These are phyloP conservation scores for Tolypocladium cylindrosporum DNA, from an alignment of 2,329 filamentous ascomycete species.

Conservation along the genomic window DNA sequence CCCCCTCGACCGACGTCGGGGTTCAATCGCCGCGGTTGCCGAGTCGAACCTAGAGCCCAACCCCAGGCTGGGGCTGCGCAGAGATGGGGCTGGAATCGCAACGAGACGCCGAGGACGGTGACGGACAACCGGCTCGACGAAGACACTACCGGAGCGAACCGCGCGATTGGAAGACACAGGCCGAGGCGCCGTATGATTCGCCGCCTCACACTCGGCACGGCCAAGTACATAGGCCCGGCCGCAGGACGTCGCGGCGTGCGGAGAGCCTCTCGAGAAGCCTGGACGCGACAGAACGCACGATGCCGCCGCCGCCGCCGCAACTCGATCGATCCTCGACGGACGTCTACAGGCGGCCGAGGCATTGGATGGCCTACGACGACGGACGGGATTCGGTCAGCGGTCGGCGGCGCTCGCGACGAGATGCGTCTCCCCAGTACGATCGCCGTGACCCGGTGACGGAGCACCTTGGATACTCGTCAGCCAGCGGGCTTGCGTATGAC, in stretches of 20 bases:
- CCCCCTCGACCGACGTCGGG: conserved; percentile 8
- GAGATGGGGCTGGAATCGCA: conserved; percentile 21
- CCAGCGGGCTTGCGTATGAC: conserved; percentile 1
- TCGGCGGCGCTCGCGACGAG: conserved; percentile 7
- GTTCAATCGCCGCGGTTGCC: conserved; percentile 1
- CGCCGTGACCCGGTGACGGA: neutral
- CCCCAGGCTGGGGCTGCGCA: conserved; percentile 10
- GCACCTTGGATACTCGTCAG: conserved; percentile 2
- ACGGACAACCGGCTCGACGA: conserved; percentile 15
- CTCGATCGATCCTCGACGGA: conserved; percentile 18
- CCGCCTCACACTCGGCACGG: conserved; percentile 16
- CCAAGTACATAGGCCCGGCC: conserved; percentile 21
- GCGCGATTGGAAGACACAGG: conserved; percentile 7
- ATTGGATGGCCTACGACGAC: conserved; percentile 15
- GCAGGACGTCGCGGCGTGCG: conserved; percentile 16
- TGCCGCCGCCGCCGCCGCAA: conserved; percentile 17
- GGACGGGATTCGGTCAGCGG: neutral
- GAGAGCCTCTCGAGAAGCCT: conserved; percentile 14
- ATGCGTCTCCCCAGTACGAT: conserved; percentile 6
- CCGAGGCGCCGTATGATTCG: conserved; percentile 12
- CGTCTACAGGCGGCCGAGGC: conserved; percentile 17
- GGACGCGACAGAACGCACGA: conserved; percentile 17
- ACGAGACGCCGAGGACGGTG: conserved; percentile 18
- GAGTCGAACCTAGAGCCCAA: conserved; percentile 13
- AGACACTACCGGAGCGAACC: conserved; percentile 11